Base-by-base conservation (phyloP, 2,329 filamentous ascomycete genomes). In the Dothideomycetidae sp. region DNA sequence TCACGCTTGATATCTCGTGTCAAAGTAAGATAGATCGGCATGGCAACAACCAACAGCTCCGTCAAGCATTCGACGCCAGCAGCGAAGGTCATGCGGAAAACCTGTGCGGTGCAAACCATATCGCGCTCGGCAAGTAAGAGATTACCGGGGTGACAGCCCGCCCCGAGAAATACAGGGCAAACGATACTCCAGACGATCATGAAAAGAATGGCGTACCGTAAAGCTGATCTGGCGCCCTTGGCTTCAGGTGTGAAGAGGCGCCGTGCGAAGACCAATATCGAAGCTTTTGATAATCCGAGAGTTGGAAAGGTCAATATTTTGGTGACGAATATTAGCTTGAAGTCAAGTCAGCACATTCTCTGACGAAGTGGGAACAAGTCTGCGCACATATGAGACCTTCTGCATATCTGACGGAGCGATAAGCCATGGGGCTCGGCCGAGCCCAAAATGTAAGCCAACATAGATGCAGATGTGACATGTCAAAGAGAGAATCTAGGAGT, bases 201-300 rank as follows among this genome's bases (percentile, higher is more conserved):
- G 21, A 38, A 28, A 13, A 38, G 23, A 14, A 33, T 33, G n/a
- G 36, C 36, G 29, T 28, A n/a, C 18, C 31, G 30, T 7, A 38
- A 13, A 4, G 18, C 18, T 13, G 31, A 10, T 19, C 36, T 28
- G 4, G 29, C 16, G 3, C 36, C 36, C 28, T 32, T 38, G n/a
- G 36, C 30, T 15, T 38, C 36, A n/a, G 36, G 36, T 14, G 29
- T 28, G 11, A 38, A 38, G 11, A 38, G 36, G 29, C 36, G 17
- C 17, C 31, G 36, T 19, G 31, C 36, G 14, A 38, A 38, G 5
- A 38, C n/a, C 7, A 38, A 30, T 5, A 38, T 30, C 11, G 36
- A 38, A 2, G 31, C 17, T 17, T 38, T 38, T 10, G 36, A 38
- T 2, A 38, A 19, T 15, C 36, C 36, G n/a, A 38, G 29, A 12